Evolutionary conservation across 352 stramenopile genomes (phyloP).

Genomic region (Phytophthora cactorum): DNA sequence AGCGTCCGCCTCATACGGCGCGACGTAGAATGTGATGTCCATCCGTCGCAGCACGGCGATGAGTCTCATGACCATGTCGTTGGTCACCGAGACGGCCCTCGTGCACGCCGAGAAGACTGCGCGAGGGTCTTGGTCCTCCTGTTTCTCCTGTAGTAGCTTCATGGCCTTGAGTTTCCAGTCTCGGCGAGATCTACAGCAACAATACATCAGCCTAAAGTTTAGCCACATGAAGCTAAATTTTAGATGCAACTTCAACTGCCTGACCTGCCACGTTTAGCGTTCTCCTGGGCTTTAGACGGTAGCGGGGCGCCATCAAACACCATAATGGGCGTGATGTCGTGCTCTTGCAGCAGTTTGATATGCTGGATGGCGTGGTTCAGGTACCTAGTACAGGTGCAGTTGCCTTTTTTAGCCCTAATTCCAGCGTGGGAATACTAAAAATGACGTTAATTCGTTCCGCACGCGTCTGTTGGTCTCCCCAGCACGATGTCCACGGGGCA

Average conservation of each 20-base stretch:
- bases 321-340: conserved; percentile 88
- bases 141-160: conserved; percentile 28
- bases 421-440: conserved; percentile 13
- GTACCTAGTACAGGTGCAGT: conserved; percentile 48
- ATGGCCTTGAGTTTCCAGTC: conserved; percentile 55
- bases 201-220: background rate
- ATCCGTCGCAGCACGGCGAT: conserved; percentile 66
- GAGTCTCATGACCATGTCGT: conserved; percentile 78
- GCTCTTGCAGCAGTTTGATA: conserved; percentile 86
- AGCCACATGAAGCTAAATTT: conserved; percentile 3
- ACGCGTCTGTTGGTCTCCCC: conserved; percentile 59
- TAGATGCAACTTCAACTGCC: background rate
- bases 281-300: conserved; percentile 85
- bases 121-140: conserved; percentile 28
- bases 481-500: conserved; percentile 87
- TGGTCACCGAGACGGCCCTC: conserved; percentile 70
- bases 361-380: conserved; percentile 89
- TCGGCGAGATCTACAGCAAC: conserved; percentile 33
- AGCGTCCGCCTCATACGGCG: conserved; percentile 97
- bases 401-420: conserved; percentile 39
- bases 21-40: conserved; percentile 93
- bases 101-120: conserved; percentile 42
- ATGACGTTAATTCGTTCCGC: conserved; percentile 39
- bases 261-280: conserved; percentile 55
- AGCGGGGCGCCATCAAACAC: conserved; percentile 95